Evolutionary conservation across 805 yeast species (phyloP).

Genomic region (Lipomyces spencermartinsiae): DNA sequence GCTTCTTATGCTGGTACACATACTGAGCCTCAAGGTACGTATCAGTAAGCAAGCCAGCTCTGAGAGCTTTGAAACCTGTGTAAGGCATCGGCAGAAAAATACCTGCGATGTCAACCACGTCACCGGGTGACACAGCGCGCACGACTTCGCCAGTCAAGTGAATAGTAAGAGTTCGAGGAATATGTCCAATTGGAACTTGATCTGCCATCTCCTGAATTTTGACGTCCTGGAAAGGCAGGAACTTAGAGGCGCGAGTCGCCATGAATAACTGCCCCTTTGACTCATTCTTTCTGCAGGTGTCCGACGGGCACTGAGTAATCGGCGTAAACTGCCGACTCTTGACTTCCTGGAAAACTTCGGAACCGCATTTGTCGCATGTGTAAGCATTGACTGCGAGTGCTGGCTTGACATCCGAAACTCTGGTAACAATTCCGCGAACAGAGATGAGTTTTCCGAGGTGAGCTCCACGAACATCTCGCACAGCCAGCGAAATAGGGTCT

Average conservation of each 20-base stretch:
- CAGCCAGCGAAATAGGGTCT: conserved; percentile 69
- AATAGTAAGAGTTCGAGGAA: conserved; percentile 83
- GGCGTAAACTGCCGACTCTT: conserved; percentile 84
- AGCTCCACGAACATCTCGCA: conserved; percentile 85
- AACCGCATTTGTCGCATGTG: conserved; percentile 97
- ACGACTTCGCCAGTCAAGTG: conserved; percentile 94
- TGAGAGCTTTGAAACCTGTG: conserved; percentile 90
- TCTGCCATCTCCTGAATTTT: conserved; percentile 91
- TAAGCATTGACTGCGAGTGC: conserved; percentile 89
- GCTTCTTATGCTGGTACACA: conserved; percentile 85
- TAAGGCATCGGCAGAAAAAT: conserved; percentile 92
- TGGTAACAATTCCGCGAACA: conserved; percentile 90
- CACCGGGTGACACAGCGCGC: conserved; percentile 90
- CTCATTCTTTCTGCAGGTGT: conserved; percentile 76
- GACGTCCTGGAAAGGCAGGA: conserved; percentile 93
- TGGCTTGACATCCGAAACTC: conserved; percentile 97
- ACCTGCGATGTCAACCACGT: conserved; percentile 90
- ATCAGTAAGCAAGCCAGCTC: conserved; percentile 93
- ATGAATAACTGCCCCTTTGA: conserved; percentile 88
- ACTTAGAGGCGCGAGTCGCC: conserved; percentile 95
- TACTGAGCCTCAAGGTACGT: conserved; percentile 89
- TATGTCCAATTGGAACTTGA: conserved; percentile 98
- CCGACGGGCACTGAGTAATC: conserved; percentile 82
- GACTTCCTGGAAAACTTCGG: conserved; percentile 95
- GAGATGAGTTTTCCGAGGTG: conserved; percentile 87